Base-by-base conservation (phyloP, 2,329 filamentous ascomycete species). In the Taxawa tesnikishii region DNA sequence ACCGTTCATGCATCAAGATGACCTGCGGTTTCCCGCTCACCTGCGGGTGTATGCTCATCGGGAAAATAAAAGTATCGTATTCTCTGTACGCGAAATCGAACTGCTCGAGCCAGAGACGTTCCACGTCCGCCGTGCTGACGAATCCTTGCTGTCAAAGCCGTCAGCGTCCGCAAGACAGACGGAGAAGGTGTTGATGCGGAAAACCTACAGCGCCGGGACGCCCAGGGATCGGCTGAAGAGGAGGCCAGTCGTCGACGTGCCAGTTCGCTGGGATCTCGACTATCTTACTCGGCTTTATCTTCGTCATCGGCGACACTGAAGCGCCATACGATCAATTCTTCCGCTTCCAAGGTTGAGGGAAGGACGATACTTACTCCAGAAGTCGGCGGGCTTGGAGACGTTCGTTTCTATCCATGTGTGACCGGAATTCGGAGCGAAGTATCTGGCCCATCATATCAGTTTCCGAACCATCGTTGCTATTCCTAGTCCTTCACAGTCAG, bases 201-300 rank as follows among this genome's bases (percentile, higher is more conserved):
- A n/a, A n/a, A 21, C 34, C 19, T 18, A 34, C 35, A 12, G 43
- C 41, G 5, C 44, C 44, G 6, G 41, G 29, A 17, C 34, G 31
- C 9, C 45, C 45, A 1, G 52, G 47, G 26, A 44, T 51, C 15
- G 51, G 48, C 43, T 56, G 53, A 35, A 62, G 50, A 2, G 58
- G 56, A 29, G 60, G 60, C 61, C 60, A 65, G 40, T 66, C 63
- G 41, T 66, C 62, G 2, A 60, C 38, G 38, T 63, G 54, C 62
- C 61, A 66, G 30, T 59, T 63, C 11, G 59, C 57, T 1, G 62
- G 62, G 17, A 65, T 54, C 36, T 63, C 60, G 18, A 65, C 60
- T 8, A 65, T 46, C 7, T 48, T 49, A 15, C 46, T 45, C 4
- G 47, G 34, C 23, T 44, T 42, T 4, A 56, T 29, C 3, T 43